Evolutionary conservation across 306 rosid genomes (phyloP).

Genomic region (Luffa acutangula): DNA sequence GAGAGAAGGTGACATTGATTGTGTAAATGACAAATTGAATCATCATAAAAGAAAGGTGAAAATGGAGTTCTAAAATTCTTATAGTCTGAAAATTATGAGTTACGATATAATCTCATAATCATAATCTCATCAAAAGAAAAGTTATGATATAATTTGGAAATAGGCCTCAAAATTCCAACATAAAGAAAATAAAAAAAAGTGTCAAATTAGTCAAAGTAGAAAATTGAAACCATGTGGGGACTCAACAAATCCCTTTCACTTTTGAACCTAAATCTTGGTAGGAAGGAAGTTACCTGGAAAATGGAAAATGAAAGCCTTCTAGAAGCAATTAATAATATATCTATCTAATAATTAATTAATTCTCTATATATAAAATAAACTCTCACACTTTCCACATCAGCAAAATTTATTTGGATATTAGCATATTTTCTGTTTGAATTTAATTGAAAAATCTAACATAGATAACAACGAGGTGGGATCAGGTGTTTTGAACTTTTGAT

Average conservation of each 20-base stretch:
- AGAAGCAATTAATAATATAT: not conserved
- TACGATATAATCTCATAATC: not conserved
- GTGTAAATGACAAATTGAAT: not conserved
- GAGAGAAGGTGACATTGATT: not conserved
- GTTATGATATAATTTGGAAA: no score
- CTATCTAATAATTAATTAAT: no score
- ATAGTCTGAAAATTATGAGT: no score
- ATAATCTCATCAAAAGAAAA: not conserved
- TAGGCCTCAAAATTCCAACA: not conserved
- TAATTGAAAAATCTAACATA: not conserved
- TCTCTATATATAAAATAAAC: not conserved
- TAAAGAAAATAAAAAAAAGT: not conserved
- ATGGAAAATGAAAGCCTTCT: not conserved
- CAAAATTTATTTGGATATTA: not conserved
- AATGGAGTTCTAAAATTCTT: not conserved
- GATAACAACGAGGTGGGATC: not conserved
- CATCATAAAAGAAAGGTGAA: not conserved
- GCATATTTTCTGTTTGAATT: not conserved
- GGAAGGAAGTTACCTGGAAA: not conserved
- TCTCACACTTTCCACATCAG: not conserved
- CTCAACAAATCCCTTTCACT: not conserved
- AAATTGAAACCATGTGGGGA: not conserved
- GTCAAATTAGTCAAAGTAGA: not conserved
- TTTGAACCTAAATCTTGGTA: not conserved
- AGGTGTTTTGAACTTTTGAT: no score